Conservation (phyloP, 768 basidiomycete species). For the Brasilioporus rufonigricans region DNA sequence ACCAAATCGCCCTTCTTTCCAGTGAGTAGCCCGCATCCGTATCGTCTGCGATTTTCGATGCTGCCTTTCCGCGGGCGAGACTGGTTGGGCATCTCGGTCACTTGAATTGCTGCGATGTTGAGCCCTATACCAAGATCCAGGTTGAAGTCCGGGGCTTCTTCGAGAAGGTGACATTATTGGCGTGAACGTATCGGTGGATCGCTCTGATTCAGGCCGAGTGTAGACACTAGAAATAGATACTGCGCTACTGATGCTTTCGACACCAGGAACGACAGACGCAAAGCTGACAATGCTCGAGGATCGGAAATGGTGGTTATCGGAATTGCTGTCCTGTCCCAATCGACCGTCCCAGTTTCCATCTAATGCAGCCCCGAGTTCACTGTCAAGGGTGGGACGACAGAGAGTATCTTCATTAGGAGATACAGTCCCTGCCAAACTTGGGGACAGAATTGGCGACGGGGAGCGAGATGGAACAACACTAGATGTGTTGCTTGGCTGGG, state of each 20-base stretch:
- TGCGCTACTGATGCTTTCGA: conserved; percentile 11
- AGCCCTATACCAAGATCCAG: conserved; percentile 13
- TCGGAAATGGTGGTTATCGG: conserved; percentile 45
- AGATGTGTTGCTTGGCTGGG: conserved; percentile 28
- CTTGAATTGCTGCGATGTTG: neutral
- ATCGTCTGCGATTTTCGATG: conserved; percentile 48
- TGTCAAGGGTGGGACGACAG: conserved; percentile 44
- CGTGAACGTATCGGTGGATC: neutral
- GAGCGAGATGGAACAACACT: conserved; percentile 14
- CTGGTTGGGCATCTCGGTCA: conserved; percentile 29
- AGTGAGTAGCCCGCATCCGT: conserved; percentile 55
- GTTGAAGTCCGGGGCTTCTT: conserved; percentile 2
- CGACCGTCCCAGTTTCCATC: conserved; percentile 22
- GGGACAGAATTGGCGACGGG: conserved; percentile 18
- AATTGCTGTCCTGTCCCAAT: conserved; percentile 17
- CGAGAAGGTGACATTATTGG: conserved; percentile 6
- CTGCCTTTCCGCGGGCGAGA: conserved; percentile 25
- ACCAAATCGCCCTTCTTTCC: conserved; percentile 56
- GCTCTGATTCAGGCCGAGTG: neutral
- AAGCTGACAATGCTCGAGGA: conserved; percentile 57
- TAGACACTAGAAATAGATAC: conserved; percentile 3
- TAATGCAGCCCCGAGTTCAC: conserved; percentile 57
- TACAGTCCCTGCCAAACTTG: conserved; percentile 2
- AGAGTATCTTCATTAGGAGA: conserved; percentile 6
- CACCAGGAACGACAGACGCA: conserved; percentile 32